Base-by-base conservation (phyloP, 371 early-diverging fungal species). In the Sporodiniella umbellata region DNA sequence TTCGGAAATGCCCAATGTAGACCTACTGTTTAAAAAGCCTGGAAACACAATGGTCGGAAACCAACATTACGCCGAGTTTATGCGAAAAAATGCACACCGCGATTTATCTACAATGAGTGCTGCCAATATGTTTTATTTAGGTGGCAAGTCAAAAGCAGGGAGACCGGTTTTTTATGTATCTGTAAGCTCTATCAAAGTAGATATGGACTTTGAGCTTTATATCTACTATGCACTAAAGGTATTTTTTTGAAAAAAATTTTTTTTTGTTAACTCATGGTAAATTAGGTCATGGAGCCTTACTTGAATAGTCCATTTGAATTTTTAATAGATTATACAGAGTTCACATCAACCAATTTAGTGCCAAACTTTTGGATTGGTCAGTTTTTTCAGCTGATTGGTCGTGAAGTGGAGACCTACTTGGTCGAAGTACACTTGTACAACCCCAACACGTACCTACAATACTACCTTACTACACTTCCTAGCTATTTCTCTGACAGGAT, bases 91-190 rank as follows among this genome's bases (percentile, higher is more conserved):
- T 56, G 71, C 77, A 12, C 75, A 79, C 35, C 78, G 86, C 31
- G 85, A 72, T 56, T 64, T 79, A 0, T 84, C 87, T 17, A 49
- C 71, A 6, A 77, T 89, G 25, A 79, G 75, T 44, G 68, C 86
- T 25, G 78, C 78, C 55, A 73, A 82, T 30, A 68, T 87, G 5
- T 79, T 93, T 51, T 95, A 89, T 50, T 83, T 87, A 35, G 88
- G 87, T 8, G 92, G 92, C 4, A 55, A 75, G 15, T 90, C 92
- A 4, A 88, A 87, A 55, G 90, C 80, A 33, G 75, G 81, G 11
- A 68, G 86, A 31, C 91, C 91, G 0, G 89, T 95, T 1, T 79
- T 94, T 48, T 95, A 94, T 68, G 79, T 87, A 57, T 83, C 94
- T 31, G 70, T 83, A 28, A 81, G 93, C 25, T 67, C 85, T 15